Evolutionary conservation across 345 rosid genomes (phyloP).

Genomic region (Lenwebbia sp.): DNA sequence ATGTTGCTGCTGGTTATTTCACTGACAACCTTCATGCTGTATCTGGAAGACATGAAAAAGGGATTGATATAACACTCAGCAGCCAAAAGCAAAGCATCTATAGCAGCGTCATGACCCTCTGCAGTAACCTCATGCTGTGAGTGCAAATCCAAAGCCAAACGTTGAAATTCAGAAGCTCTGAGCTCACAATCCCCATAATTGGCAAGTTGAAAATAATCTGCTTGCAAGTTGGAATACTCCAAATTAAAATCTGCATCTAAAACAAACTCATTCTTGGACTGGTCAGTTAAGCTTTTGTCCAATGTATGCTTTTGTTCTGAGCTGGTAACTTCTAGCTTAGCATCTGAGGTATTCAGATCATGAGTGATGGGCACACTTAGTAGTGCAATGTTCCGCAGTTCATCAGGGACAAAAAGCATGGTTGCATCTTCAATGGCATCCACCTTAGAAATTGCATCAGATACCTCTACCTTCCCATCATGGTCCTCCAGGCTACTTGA

Average conservation of each 20-base stretch:
- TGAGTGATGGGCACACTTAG: conserved; percentile 19
- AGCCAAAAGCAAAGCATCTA: conserved; percentile 78
- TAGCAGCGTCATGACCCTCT: conserved; percentile 74
- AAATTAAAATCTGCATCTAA: conserved; percentile 44
- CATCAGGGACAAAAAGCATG: conserved; percentile 53
- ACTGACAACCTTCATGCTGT: conserved; percentile 13
- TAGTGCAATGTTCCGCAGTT: conserved; percentile 36
- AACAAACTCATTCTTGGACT: conserved; percentile 26
- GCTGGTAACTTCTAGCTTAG: conserved; percentile 17
- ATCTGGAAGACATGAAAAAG: conserved; percentile 47
- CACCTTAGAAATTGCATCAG: conserved; percentile 32
- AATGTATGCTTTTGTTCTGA: conserved; percentile 20
- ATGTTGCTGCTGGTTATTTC: conserved; percentile 5
- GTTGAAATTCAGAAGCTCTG: conserved; percentile 68
- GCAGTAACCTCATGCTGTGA: conserved; percentile 32
- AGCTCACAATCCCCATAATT: conserved; percentile 60
- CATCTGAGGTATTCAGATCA: conserved; percentile 12
- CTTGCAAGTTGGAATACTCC: conserved; percentile 58
- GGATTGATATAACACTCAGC: conserved; percentile 89
- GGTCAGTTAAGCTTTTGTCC: conserved; percentile 13
- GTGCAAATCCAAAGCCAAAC: conserved; percentile 62
- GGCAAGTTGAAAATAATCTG: conserved; percentile 49
- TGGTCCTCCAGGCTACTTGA: conserved; percentile 29
- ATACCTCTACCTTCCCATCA: conserved; percentile 38
- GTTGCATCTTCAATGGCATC: conserved; percentile 46